Conservation (phyloP, 2,329 filamentous ascomycete genomes). For the Pezicula carpinea region DNA sequence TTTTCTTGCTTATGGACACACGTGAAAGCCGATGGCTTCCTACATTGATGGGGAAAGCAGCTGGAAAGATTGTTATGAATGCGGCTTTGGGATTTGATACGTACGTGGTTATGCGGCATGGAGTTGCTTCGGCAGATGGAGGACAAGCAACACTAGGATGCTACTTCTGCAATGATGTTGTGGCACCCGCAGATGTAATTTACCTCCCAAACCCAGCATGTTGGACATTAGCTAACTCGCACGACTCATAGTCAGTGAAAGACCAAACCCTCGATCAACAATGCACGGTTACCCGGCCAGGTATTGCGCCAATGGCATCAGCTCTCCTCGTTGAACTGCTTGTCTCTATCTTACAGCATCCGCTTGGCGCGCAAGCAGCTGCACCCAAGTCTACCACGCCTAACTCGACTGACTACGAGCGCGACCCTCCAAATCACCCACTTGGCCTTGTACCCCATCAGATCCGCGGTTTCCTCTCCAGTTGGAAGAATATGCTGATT, state of each 20-base stretch:
- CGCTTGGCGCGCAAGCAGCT: constrained; percentile 58
- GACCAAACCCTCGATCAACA: constrained; percentile 96
- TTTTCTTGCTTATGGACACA: constrained; percentile 97
- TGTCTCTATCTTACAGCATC: constrained; percentile 83
- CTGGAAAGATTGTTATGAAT: constrained; percentile 93
- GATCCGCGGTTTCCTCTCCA: constrained; percentile 71
- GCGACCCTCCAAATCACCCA: constrained; percentile 53
- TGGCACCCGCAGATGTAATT: constrained; percentile 86
- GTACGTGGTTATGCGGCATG: constrained; percentile 96
- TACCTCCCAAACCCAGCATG: background rate
- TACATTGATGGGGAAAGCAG: constrained; percentile 90
- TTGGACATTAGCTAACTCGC: constrained; percentile 8
- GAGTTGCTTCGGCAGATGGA: constrained; percentile 54
- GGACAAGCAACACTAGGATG: constrained; percentile 74
- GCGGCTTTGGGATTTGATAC: constrained; percentile 94
- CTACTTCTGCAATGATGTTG: constrained; percentile 98
- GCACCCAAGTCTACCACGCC: constrained; percentile 40
- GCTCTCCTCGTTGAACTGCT: constrained; percentile 87
- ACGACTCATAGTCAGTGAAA: constrained; percentile 69
- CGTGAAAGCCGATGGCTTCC: constrained; percentile 93
- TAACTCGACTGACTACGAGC: constrained; percentile 39
- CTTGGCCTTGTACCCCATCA: constrained; percentile 74
- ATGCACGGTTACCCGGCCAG: constrained; percentile 93
- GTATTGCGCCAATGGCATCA: constrained; percentile 87
- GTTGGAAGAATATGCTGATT: constrained; percentile 70